Evolutionary conservation across 768 basidiomycete genomes (phyloP), one percentile per base, ranked within the genome.

Genomic region (Filobasidium wieringae): DNA sequence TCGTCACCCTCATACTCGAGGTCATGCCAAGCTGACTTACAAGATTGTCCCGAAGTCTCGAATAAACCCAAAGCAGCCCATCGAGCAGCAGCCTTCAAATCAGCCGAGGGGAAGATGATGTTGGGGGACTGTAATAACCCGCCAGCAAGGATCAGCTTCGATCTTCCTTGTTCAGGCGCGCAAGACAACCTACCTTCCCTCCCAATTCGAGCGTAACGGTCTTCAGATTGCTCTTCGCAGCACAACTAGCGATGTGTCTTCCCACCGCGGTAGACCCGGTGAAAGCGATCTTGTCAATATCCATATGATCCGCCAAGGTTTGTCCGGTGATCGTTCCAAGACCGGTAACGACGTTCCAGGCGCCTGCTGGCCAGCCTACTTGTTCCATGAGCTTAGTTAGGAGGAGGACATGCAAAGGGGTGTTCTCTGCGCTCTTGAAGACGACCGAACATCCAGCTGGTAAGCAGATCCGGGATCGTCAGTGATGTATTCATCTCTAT

Each of bases 201-300:
- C 92, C 91, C n/a, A 97, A 81, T 72, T 97, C 93, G 53, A 97
- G 79, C 22, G 90, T 90, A 52, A 87, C 83, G 55, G 80, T 80
- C 77, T 93, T 95, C 65, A 95, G 69, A 68, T 93, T 95, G 27
- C 80, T 81, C 71, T 83, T 81, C 0, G 87, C 81, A 2, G 89
- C 80, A 4, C 86, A 84, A 65, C 86, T 81, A 78, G 88, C 77
- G 67, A 93, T 79, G 64, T 82, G 83, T 12, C 87, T 80, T 7
- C 91, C 90, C 22, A 83, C 81, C 34, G 65, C 55, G 51, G 70
- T 71, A 19, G 65, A 68, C 19, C 71, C 71, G 30, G 71, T 72
- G 60, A 72, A 72, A 24, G 71, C 71, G 55, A 73, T 68, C 63
- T 74, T 74, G 66, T 72, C 70, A 39, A 74, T 58, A 11, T 63